A percentile compares a stretch with the other conserved stretches of the same genome.
phyloP scores from a whole-genome alignment of 257 asterid genomes.

The Solanum boliviense region DNA sequence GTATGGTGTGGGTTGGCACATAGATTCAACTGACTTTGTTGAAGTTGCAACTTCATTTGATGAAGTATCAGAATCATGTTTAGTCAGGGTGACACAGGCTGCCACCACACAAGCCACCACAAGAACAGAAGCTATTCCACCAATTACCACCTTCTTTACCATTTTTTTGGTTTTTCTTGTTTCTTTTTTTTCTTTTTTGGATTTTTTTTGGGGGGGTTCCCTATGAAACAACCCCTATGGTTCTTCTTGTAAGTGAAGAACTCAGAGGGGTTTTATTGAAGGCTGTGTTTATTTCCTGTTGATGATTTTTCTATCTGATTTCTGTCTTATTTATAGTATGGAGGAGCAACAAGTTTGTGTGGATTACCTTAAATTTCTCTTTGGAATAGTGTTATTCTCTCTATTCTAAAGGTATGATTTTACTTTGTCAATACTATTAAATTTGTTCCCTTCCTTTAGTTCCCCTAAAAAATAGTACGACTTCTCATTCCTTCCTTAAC shows the following conservation, averaged over 20 bases:
- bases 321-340: not conserved
- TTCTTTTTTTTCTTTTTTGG: not conserved
- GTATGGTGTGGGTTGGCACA: slow-evolving; percentile 50
- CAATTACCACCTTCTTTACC: slow-evolving; percentile 23
- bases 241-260: not conserved
- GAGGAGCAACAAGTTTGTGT: not conserved
- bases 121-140: slow-evolving; percentile 28
- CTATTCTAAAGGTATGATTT: not conserved
- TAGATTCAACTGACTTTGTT: slow-evolving; percentile 29
- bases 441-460: not conserved
- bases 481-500: not conserved
- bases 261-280: not conserved
- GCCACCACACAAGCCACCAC: slow-evolving; percentile 48
- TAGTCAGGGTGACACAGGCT: slow-evolving; percentile 12
- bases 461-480: not conserved
- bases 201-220: not conserved
- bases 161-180: slow-evolving; percentile 3
- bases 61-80: not conserved
- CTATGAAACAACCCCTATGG: not conserved
- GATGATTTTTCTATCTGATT: not conserved
- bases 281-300: not conserved
- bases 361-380: not conserved
- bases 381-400: not conserved
- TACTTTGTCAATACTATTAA: not conserved
- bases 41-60: slow-evolving; percentile 10